A percentile compares a stretch with the other conserved stretches of the same genome.
phyloP scores from a whole-genome alignment of 805 yeast genomes.

The Yamadazyma ubonensis region DNA sequence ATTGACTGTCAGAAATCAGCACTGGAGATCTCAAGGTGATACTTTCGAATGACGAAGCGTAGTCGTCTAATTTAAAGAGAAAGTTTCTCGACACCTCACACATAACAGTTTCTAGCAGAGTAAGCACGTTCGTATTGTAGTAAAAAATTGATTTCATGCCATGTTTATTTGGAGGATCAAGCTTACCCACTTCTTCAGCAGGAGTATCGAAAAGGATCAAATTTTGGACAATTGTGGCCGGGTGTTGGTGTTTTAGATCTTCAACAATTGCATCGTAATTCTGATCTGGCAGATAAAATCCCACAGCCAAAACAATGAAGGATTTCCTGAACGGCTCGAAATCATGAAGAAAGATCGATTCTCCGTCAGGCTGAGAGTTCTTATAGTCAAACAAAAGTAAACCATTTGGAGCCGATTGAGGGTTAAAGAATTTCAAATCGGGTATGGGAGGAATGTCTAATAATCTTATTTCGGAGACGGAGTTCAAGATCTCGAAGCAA shows the following conservation, averaged over 20 bases:
- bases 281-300: slow-evolving; percentile 24
- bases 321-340: slow-evolving; percentile 87
- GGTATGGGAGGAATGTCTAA: slow-evolving; percentile 71
- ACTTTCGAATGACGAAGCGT: slow-evolving; percentile 72
- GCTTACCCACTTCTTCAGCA: slow-evolving; percentile 6
- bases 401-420: slow-evolving; percentile 83
- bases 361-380: slow-evolving; percentile 48
- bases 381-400: slow-evolving; percentile 59
- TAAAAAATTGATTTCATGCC: slow-evolving; percentile 20
- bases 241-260: slow-evolving; percentile 43
- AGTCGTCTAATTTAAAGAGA: slow-evolving; percentile 60
- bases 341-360: slow-evolving; percentile 71
- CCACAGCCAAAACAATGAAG: slow-evolving; percentile 54
- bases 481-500: slow-evolving; percentile 44
- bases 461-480: slow-evolving; percentile 62
- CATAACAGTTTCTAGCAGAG: slow-evolving; percentile 56
- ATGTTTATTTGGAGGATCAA: slow-evolving; percentile 19
- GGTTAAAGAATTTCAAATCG: slow-evolving; percentile 57
- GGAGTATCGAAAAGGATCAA: slow-evolving; percentile 56
- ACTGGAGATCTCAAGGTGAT: slow-evolving; percentile 85
- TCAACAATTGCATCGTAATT: slow-evolving; percentile 3
- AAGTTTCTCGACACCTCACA: slow-evolving; percentile 72
- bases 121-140: slow-evolving; percentile 24
- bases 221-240: slow-evolving; percentile 55
- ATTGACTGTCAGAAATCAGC: slow-evolving; percentile 52